Base-by-base conservation (phyloP, 805 yeast species). In the Candida schatavii region DNA sequence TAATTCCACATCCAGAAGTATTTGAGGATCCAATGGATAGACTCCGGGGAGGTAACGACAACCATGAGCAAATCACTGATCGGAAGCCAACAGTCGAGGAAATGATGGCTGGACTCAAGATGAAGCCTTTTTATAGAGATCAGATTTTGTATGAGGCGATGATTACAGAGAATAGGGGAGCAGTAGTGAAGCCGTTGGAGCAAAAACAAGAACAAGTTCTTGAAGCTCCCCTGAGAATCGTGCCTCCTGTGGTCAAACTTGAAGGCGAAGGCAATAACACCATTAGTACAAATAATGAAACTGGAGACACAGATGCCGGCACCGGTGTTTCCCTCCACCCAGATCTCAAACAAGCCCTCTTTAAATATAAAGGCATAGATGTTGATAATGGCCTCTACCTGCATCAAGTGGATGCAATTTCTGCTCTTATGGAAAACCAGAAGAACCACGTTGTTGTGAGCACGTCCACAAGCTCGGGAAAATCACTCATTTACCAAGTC, bases 401-500 rank as follows among this genome's bases (percentile, higher is more conserved):
- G 0, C 99, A 93, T 63, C 99, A 93, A 58, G 79, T 85, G 1
- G 75, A 77, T 39, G 97, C 97, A 0, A 59, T 90, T 2, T 74
- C 81, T 41, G 74, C 81, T 0, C 61, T 85, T 18, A 41, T 77
- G 37, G 51, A 63, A 0, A 80, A 80, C 0, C 33, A 39, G 9
- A 47, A 42, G 21, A 68, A 77, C 37, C 81, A 90, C 61, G 88
- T 89, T 3, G 86, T 93, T 33, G 81, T 90, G 2, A 83, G 96
- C n/a, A 93, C 99, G 0, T 81, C 97, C 0, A 93, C 99, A 0
- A 88, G 97, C 0, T 89, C 97, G 0, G 99, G 99, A 37, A 93
- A 93, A 54, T 90, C 98, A 0, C 68, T 93, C 46, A 86, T 93
- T 22, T 93, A 90, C 55, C 99, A 93, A 60, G 62, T 89, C 2